A percentile compares a stretch with the other conserved stretches of the same genome.
Conservation (phyloP, 2,329 filamentous ascomycete species). For the Hymenoscyphus albidus region DNA sequence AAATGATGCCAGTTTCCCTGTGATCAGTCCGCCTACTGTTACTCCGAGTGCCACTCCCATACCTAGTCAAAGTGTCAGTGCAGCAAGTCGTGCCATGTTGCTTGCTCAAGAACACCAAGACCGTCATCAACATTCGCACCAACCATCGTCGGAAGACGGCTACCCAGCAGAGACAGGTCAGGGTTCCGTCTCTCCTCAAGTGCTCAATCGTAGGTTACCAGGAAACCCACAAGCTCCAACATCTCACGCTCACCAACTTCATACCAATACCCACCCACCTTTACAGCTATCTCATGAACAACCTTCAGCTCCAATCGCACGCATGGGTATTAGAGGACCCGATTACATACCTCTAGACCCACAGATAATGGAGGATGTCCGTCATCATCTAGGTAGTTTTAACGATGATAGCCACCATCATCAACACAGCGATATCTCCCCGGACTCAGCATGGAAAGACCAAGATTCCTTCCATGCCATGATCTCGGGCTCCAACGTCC, state of each 20-base stretch:
- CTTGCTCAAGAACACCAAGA: constrained; percentile 18
- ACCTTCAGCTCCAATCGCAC: constrained; percentile 32
- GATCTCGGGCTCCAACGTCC: constrained; percentile 8
- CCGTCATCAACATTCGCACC: constrained; percentile 15
- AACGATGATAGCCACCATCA: constrained; percentile 14
- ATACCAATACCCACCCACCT: constrained; percentile 12
- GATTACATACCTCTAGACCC: constrained; percentile 52
- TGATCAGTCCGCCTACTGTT: constrained; percentile 19
- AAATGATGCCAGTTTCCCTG: constrained; percentile 20
- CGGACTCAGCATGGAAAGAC: constrained; percentile 8
- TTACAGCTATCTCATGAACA: constrained; percentile 13
- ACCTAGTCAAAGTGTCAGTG: constrained; percentile 21
- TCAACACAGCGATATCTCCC: constrained; percentile 5
- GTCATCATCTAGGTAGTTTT: constrained; percentile 38
- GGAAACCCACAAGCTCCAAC: constrained; percentile 11
- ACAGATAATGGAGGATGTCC: constrained; percentile 46
- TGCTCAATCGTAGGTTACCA: constrained; percentile 30
- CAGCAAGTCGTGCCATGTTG: constrained; percentile 27
- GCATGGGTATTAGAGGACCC: constrained; percentile 21
- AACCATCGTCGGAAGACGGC: constrained; percentile 12
- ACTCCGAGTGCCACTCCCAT: constrained; percentile 7
- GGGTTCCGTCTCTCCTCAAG: constrained; percentile 34
- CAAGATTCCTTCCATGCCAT: not conserved
- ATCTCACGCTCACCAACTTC: constrained; percentile 13
- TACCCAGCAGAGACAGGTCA: constrained; percentile 25